phyloP scores from a whole-genome alignment of 768 basidiomycete genomes.

The Pisolithus marmoratus region DNA sequence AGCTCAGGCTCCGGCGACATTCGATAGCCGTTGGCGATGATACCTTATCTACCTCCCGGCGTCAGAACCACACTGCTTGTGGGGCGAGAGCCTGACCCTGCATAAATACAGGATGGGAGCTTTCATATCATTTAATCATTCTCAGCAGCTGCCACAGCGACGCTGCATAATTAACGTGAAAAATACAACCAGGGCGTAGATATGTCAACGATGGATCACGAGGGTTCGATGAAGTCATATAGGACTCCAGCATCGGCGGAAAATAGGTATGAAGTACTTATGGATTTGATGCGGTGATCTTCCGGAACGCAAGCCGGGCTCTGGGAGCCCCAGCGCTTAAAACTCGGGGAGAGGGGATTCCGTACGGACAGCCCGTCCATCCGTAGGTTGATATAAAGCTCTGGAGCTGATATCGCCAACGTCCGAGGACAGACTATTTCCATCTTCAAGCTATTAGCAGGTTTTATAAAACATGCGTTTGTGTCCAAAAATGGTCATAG shows the following conservation, averaged over 20 bases:
- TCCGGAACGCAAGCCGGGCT: background rate
- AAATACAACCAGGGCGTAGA: background rate
- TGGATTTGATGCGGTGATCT: background rate
- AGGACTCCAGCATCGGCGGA: background rate
- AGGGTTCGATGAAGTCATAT: background rate
- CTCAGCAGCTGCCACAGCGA: too few species aligned
- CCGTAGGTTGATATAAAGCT: too few species aligned
- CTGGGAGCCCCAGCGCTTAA: too few species aligned
- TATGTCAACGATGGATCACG: background rate
- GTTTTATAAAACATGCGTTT: too few species aligned
- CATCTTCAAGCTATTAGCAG: too few species aligned
- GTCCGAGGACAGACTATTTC: too few species aligned
- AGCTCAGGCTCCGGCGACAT: constrained; percentile 1
- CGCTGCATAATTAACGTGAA: background rate
- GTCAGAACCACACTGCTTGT: constrained; percentile 5
- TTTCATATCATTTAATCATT: background rate
- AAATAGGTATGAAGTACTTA: background rate
- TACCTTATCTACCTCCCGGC: constrained; percentile 3
- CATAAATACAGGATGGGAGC: background rate
- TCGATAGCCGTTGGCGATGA: background rate
- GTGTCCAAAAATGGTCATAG: background rate
- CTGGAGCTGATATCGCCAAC: too few species aligned
- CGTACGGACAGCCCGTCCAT: too few species aligned
- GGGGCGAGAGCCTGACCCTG: background rate
- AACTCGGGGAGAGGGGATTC: too few species aligned